A percentile compares a stretch with the other conserved stretches of the same genome.
Evolutionary conservation across 2,329 filamentous ascomycete genomes (phyloP).

Genomic region (Fusarium domesticum): DNA sequence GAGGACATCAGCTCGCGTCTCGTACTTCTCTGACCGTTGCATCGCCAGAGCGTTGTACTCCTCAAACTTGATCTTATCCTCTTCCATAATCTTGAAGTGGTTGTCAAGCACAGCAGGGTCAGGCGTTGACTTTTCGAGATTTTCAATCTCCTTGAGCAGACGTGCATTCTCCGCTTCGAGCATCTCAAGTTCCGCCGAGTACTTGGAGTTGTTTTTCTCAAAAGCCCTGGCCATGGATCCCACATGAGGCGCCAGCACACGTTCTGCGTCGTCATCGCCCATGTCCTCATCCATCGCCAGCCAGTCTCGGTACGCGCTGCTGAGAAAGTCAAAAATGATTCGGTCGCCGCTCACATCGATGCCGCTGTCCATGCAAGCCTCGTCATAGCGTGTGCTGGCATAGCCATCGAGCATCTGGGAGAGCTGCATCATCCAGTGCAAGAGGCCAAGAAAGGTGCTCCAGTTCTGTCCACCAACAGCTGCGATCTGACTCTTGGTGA

Average conservation of each 20-base stretch:
- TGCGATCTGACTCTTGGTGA: constrained; percentile 92
- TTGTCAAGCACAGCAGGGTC: constrained; percentile 82
- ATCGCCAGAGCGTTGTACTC: constrained; percentile 85
- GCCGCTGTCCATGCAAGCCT: constrained; percentile 83
- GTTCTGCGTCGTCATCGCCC: constrained; percentile 77
- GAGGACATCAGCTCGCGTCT: constrained; percentile 74
- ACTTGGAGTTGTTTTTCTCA: constrained; percentile 78
- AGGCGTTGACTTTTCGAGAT: constrained; percentile 81
- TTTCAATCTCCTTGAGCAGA: constrained; percentile 81
- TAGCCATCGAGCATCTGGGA: constrained; percentile 91
- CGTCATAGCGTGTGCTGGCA: constrained; percentile 73
- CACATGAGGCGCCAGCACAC: constrained; percentile 77
- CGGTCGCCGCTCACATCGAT: constrained; percentile 85
- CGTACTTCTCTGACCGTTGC: constrained; percentile 85
- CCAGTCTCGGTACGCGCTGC: constrained; percentile 89
- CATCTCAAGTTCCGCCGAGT: constrained; percentile 76
- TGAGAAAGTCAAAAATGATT: constrained; percentile 92
- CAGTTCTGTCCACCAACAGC: constrained; percentile 97
- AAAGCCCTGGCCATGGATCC: constrained; percentile 86
- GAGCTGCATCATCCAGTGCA: constrained; percentile 99
- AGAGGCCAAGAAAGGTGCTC: constrained; percentile 86
- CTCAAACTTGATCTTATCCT: constrained; percentile 92
- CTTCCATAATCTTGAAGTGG: constrained; percentile 88
- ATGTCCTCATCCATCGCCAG: constrained; percentile 87
- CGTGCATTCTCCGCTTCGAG: constrained; percentile 83